Base-by-base conservation (phyloP, 768 basidiomycete genomes). In the Psilocybe cyanescens region DNA sequence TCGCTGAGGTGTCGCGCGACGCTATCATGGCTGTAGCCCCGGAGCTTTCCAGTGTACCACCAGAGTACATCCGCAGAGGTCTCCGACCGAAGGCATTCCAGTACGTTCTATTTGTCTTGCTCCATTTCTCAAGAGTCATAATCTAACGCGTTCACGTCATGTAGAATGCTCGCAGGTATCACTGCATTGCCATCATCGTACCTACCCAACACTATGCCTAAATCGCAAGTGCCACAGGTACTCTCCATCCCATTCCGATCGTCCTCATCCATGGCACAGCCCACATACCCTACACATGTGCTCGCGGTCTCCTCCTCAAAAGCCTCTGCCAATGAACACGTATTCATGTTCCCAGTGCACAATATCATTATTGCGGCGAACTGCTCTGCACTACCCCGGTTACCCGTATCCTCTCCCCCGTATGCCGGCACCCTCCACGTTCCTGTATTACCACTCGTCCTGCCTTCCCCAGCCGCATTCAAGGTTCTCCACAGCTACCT, bases 381-480 rank as follows among this genome's bases (percentile, higher is more conserved):
- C 64, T 90, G 86, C 73, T 77, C 87, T 7, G 75, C 80, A 58
- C 76, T 89, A 59, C 86, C 86, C 29, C 72, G 78, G 28, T 74
- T 87, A 6, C 82, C 87, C 1, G 63, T 76, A 0, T 74, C 79
- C 1, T 67, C 74, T 0, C 70, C 70, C 3, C 68, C 71, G 7
- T 65, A 75, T 9, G 68, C 66, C 8, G 65, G 67, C 17, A 74
- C 68, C 45, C 62, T 82, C 56, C 72, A 79, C n/a, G 70, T 94
- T 4, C 91, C 92, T 19, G 83, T 94, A 16, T 78, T 92, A 11
- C 87, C 86, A 2, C 74, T 94, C 66, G 79, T 83, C 45, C 79
- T 94, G 11, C 92, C 92, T 2, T 87, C 89, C 1, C 85, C 90
- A 0, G 81, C 83, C 2, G 85, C 90, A 0, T 93, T 92, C 75